Evolutionary conservation across 768 basidiomycete genomes (phyloP).

Genomic region (Cystofilobasidium capitatum): DNA sequence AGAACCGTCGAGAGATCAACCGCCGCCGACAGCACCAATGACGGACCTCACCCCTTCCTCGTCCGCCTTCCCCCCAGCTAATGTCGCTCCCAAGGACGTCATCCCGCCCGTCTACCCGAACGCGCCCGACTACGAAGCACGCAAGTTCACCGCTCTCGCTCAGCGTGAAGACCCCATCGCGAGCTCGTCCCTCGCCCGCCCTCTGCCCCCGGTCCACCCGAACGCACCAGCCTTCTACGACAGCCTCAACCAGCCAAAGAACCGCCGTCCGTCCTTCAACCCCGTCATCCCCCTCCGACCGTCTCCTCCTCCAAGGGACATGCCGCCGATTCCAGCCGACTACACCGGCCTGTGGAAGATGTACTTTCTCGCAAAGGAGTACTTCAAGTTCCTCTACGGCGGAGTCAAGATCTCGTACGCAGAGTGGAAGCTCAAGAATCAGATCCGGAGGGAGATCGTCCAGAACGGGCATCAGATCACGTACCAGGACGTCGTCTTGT

Average conservation of each 20-base stretch:
- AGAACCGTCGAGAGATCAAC: too few species aligned
- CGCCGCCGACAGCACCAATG: too few species aligned
- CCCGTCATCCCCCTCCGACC: not conserved
- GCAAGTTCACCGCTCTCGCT: not conserved
- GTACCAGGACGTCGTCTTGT: not conserved
- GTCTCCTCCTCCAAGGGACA: not conserved
- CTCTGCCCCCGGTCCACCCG: not conserved
- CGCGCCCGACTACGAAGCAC: not conserved
- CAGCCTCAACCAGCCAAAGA: too few species aligned
- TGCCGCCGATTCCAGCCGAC: not conserved
- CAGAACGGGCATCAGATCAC: not conserved
- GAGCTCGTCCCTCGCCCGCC: not conserved
- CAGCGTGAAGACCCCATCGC: not conserved
- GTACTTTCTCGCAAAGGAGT: not conserved
- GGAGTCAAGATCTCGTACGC: not conserved
- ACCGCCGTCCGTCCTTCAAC: not conserved
- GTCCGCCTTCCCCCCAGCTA: too few species aligned
- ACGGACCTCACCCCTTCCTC: too few species aligned
- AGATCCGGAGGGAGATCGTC: not conserved
- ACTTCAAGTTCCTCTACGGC: slow-evolving; percentile 4
- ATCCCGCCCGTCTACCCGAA: not conserved
- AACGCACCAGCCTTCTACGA: not conserved
- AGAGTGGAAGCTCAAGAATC: not conserved
- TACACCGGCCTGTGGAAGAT: not conserved
- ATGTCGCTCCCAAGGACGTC: not conserved